Base-by-base conservation (phyloP, 2,329 filamentous ascomycete species). In the Penicillium rolfsii region DNA sequence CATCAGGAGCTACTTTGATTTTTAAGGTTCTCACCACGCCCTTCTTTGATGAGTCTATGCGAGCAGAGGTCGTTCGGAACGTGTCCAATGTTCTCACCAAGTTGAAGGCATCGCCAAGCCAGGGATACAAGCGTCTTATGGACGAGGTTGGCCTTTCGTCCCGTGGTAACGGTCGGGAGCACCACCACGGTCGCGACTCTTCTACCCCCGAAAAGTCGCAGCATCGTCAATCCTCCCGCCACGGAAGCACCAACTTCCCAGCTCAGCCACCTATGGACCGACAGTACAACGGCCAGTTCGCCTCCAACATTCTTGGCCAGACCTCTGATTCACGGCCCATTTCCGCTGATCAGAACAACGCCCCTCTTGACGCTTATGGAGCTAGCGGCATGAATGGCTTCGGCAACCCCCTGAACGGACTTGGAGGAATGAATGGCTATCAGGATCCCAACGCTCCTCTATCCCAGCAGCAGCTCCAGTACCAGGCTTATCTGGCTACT, bases 21-120 rank as follows among this genome's bases (percentile, higher is more conserved):
- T 99, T 98, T 86, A 99, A 99, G 83, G 93, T 98, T 36, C 83
- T 99, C 58, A 98, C 95, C 0, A 98, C 93, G 7, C 95, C 95
- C 0, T 98, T 97, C 84, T 93, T 98, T 66, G 95, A 99, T 67
- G 95, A 99, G 75, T 88, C 83, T 55, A 93, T 97, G 74, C 90
- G 95, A 52, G 82, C 85, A 49, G 91, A 97, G 70, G 93, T 97
- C 24, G 87, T 97, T 5, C 92, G 97, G 71, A 97, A 93, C 60
- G 91, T 99, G 55, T 92, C 94, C 73, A 91, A 88, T 70, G 93
- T 98, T 41, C 84, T 99, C 36, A 80, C 94, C 36, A 90, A 90
- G 71, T 89, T 98, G 77, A 97, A 97, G 81, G 94, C 93, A 5
- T 91, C 96, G 71, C 92, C 95, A 16, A 90, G 89, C 64, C 95